Conservation (phyloP, 192 early-diverging fungal species). For the Coemansia sp. region DNA sequence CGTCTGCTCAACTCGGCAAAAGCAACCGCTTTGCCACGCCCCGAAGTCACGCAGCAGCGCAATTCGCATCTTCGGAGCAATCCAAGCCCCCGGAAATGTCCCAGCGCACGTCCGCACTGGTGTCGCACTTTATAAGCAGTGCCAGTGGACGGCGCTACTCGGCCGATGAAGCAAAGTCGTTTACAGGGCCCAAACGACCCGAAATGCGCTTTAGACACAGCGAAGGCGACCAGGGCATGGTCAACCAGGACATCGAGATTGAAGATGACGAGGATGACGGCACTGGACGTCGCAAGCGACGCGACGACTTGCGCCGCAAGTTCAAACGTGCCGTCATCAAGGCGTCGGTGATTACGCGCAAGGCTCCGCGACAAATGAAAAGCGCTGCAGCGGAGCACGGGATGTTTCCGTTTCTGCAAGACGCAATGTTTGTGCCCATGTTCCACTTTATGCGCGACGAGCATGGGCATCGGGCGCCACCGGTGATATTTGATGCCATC, state of each 20-base stretch:
- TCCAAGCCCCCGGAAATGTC: neutral
- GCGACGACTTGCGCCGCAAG: constrained; percentile 37
- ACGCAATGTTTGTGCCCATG: constrained; percentile 55
- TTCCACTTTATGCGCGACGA: constrained; percentile 55
- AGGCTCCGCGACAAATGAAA: constrained; percentile 34
- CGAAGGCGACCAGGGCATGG: constrained; percentile 1
- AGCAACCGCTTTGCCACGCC: neutral
- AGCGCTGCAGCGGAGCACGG: constrained; percentile 24
- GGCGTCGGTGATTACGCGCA: constrained; percentile 48
- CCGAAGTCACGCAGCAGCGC: no score
- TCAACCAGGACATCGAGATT: constrained; percentile 10
- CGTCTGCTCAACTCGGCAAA: neutral
- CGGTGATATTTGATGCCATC: constrained; percentile 55
- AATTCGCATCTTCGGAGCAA: no score
- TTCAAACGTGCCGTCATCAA: constrained; percentile 48
- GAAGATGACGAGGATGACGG: constrained; percentile 26
- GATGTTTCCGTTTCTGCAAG: constrained; percentile 53
- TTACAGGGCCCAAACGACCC: neutral
- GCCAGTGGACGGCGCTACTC: constrained; percentile 2
- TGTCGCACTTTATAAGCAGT: constrained; percentile 2
- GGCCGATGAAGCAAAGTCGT: neutral
- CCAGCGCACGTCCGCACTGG: neutral
- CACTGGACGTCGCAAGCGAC: constrained; percentile 15
- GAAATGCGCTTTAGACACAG: neutral
- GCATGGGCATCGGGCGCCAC: constrained; percentile 48